Conservation (phyloP, 345 rosid genomes). For the Punica granatum region DNA sequence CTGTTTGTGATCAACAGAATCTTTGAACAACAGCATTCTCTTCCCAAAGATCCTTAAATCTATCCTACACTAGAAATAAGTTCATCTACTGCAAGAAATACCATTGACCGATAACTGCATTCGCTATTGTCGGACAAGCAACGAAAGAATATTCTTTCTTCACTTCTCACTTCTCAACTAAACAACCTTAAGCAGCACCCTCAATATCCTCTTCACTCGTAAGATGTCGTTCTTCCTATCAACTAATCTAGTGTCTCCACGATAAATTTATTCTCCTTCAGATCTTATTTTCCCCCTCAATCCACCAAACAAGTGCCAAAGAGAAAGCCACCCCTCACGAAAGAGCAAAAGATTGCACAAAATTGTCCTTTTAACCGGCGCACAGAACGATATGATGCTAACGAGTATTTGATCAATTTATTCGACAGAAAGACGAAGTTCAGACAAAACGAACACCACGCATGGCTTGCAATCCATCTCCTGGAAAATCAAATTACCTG, state of each 20-base stretch:
- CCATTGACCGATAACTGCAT: no score
- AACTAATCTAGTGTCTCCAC: background rate
- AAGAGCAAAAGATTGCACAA: background rate
- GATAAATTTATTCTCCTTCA: background rate
- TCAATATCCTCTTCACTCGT: background rate
- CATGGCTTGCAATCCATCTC: background rate
- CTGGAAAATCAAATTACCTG: conserved; percentile 39
- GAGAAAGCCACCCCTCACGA: background rate
- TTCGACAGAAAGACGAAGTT: background rate
- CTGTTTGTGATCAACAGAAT: no score
- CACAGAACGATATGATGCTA: background rate
- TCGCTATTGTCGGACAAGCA: no score
- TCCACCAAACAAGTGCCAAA: background rate
- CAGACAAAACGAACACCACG: background rate
- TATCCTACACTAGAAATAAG: background rate
- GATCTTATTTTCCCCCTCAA: background rate
- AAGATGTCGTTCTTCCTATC: background rate
- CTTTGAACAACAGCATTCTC: no score
- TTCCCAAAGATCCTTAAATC: no score
- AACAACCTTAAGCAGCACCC: background rate
- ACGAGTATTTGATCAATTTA: background rate
- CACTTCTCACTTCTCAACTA: background rate
- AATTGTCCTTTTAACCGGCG: background rate
- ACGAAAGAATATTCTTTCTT: no score
- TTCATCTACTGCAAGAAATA: no score